Conservation (phyloP, 208 protist genomes). For the Angomonas deanei region DNA sequence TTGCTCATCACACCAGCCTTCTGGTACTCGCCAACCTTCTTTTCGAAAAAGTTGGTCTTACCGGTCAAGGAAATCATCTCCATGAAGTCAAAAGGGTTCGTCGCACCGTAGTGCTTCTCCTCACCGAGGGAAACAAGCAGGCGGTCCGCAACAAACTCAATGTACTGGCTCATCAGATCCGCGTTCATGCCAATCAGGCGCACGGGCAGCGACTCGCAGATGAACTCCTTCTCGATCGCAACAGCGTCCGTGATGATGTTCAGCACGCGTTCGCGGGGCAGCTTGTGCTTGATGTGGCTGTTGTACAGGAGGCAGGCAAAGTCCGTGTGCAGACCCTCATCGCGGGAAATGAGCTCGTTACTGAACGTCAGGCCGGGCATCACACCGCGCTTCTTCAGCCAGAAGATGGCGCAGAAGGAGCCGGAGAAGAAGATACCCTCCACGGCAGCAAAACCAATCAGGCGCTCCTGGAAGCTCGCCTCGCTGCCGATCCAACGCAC, state of each 20-base stretch:
- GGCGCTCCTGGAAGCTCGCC: conserved; percentile 92
- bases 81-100: conserved; percentile 99
- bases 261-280: conserved; percentile 67
- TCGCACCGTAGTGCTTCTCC: conserved; percentile 94
- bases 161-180: conserved; percentile 97
- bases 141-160: conserved; percentile 99
- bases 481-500: conserved; percentile 82
- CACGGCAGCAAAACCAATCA: conserved; percentile 98
- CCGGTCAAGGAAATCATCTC: conserved; percentile 98
- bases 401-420: conserved; percentile 99
- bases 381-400: conserved; percentile 99
- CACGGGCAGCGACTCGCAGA: conserved; percentile 97
- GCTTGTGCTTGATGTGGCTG: conserved; percentile 91
- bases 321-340: conserved; percentile 99
- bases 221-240: conserved; percentile 96
- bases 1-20: conserved; percentile 96
- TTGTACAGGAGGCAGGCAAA: conserved; percentile 98
- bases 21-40: conserved; percentile 98
- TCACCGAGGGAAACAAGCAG: conserved; percentile 94
- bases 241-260: conserved; percentile 95
- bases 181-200: conserved; percentile 99
- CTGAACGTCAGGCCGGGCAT: conserved; percentile 99
- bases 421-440: conserved; percentile 99
- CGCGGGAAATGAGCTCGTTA: conserved; percentile 98
- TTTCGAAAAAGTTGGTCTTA: conserved; percentile 99